A percentile compares a stretch with the other conserved stretches of the same genome.
Evolutionary conservation across 148 eudicot species (phyloP).

Genomic region (Mesembryanthemum crystallinum): DNA sequence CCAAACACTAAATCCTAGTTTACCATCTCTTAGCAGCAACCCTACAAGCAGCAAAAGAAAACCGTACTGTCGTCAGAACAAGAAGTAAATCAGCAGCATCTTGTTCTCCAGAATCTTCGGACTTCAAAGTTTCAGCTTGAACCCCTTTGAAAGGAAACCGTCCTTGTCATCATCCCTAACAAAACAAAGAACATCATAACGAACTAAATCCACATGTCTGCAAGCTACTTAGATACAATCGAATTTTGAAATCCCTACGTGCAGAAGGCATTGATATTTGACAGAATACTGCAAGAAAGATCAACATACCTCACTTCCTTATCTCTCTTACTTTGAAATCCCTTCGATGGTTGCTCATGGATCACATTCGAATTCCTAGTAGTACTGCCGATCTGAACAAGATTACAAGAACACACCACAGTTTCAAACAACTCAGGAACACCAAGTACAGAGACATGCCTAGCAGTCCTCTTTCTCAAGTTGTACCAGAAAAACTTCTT

Average conservation of each 20-base stretch:
- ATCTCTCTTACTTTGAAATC: not conserved
- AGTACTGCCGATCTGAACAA: not conserved
- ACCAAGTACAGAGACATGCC: not conserved
- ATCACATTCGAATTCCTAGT: not conserved
- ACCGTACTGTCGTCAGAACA: no score
- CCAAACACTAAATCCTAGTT: no score
- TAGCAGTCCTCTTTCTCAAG: conserved; percentile 12
- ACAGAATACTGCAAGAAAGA: not conserved
- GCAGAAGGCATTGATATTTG: not conserved
- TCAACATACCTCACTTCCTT: not conserved
- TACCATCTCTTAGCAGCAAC: no score
- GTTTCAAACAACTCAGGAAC: conserved; percentile 13
- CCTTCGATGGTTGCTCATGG: not conserved
- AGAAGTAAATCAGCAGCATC: no score
- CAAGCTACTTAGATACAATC: not conserved
- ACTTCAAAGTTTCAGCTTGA: conserved; percentile 9
- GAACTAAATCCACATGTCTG: no score
- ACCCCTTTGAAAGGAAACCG: conserved; percentile 13
- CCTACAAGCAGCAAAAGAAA: no score
- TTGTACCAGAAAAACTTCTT: conserved; percentile 21
- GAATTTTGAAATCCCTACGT: no score
- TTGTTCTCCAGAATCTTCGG: no score
- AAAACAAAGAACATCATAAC: not conserved
- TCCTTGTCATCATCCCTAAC: not conserved
- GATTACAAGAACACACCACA: conserved; percentile 7